Base-by-base conservation (phyloP, 106 monocot species). In the Dioscorea alata region DNA sequence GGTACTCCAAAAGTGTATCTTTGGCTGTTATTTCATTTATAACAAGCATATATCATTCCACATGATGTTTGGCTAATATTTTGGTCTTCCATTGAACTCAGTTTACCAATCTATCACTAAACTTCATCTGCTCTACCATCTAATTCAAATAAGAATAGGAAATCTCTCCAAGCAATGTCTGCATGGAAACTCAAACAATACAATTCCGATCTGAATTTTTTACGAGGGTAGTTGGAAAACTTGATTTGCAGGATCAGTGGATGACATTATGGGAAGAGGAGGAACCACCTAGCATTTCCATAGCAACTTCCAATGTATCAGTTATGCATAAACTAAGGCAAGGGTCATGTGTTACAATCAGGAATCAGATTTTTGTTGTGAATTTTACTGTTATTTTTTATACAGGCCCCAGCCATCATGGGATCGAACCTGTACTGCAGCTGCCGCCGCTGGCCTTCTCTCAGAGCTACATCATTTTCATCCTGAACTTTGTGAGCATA, bases 381-480 rank as follows among this genome's bases (percentile, higher is more conserved):
- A 60, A 66, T 19, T 15, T 51, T 54, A 54, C 15, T 19, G 54
- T 19, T 54, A 13, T 52, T 31, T 24, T 15, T 2, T 23, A 15
- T 18, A 32, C 69, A 99, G 97, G 73, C 92, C 97, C n/a, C 97
- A 99, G 48, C 97, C 92, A 54, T 69, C 85, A 19, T 99, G 92
- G 97, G 97, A 99, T 74, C 76, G 81, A 10, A 99, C 97, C 4
- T 99, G 97, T 67, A 99, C 97, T 6, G 97, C 97, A 51, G 92
- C 92, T 10, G 97, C 97, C 12, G 89, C 89, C n/a, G 79, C 86
- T n/a, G 85, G 83, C 13, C 80, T 97, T 48, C 86, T 99, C 57
- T 99, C 72, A 15, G 97, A 99, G 53, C 66, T 99, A 35, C 75
- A 87, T 65, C 49, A 70, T 48, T 14, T 54, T 4, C 74, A 60